These are phyloP conservation scores for Beauveria asiatica DNA, from an alignment of 2,329 filamentous ascomycete genomes.

Conservation along the genomic window DNA sequence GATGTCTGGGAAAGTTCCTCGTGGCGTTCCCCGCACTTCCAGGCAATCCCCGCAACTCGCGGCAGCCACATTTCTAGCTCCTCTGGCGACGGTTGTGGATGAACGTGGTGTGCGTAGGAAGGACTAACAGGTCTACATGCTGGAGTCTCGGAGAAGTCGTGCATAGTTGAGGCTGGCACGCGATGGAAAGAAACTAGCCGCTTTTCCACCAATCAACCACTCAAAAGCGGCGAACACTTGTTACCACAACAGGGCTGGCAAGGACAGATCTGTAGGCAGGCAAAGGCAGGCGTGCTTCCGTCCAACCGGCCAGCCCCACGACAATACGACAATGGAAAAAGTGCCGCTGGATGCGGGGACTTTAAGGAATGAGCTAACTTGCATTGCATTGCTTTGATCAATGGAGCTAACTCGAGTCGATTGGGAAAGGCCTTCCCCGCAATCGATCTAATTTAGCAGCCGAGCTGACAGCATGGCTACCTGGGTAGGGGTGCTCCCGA, in stretches of 20 bases:
- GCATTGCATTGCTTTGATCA: not conserved
- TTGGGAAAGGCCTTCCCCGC: not conserved
- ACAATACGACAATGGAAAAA: not conserved
- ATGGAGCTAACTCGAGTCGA: not conserved
- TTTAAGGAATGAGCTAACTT: not conserved
- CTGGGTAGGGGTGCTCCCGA: no score
- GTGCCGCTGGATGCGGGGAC: not conserved
- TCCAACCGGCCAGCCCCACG: not conserved
- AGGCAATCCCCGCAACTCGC: not conserved
- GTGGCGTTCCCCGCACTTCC: slow-evolving; percentile 7
- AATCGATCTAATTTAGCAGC: not conserved
- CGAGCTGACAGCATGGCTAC: no score
- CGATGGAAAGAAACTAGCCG: no score
- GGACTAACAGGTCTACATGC: not conserved
- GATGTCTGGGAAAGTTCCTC: not conserved
- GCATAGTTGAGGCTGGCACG: no score
- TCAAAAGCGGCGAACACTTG: no score
- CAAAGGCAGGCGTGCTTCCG: not conserved
- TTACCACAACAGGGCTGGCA: not conserved
- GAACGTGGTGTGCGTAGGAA: not conserved
- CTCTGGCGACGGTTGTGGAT: not conserved
- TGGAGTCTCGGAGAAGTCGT: no score
- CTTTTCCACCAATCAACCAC: no score
- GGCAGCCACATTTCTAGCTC: slow-evolving; percentile 1
- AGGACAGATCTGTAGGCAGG: not conserved